These are phyloP conservation scores for Hemerocallis citrina DNA, from an alignment of 106 monocot species.

Conservation along the genomic window DNA sequence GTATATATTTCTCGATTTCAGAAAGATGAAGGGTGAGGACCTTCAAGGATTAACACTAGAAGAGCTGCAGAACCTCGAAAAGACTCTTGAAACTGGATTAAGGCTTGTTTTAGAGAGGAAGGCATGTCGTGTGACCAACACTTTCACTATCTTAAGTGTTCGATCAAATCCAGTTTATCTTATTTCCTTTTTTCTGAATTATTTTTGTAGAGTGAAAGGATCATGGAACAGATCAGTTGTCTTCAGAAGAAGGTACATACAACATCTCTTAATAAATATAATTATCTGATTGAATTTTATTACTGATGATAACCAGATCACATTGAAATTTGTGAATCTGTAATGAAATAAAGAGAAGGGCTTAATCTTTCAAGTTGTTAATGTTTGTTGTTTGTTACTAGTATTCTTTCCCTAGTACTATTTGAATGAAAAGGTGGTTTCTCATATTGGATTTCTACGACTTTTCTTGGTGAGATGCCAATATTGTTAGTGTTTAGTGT, in stretches of 20 bases:
- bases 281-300: no score
- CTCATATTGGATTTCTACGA: no score
- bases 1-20: constrained; percentile 9
- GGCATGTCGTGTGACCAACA: constrained; percentile 21
- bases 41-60: constrained; percentile 43
- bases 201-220: constrained; percentile 26
- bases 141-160: neutral
- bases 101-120: constrained; percentile 34
- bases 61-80: constrained; percentile 61
- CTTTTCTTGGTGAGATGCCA: no score
- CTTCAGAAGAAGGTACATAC: constrained; percentile 41
- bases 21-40: constrained; percentile 69
- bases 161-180: neutral
- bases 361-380: no score
- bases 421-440: no score
- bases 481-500: no score
- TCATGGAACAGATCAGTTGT: constrained; percentile 42
- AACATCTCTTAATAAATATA: neutral
- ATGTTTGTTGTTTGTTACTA: no score
- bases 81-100: constrained; percentile 46
- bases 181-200: constrained; percentile 2
- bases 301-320: no score
- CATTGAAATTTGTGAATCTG: no score
- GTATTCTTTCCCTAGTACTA: no score
- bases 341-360: no score